Evolutionary conservation across 2,329 filamentous ascomycete species (phyloP).

Genomic region (Cyphellophora europaea): DNA sequence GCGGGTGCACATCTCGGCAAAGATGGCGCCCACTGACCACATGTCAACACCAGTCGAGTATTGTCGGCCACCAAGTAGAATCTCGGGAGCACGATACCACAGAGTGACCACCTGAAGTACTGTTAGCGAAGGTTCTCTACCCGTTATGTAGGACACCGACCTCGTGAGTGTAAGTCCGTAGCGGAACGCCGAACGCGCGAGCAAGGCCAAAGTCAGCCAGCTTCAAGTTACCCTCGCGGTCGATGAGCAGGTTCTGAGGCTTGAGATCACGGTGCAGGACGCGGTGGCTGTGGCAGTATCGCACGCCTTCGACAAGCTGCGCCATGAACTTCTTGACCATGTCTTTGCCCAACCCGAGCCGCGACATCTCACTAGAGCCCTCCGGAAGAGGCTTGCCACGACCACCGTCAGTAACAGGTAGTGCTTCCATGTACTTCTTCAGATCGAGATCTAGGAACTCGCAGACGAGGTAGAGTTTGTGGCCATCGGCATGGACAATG

Average conservation of each 20-base stretch:
- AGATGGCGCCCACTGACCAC: constrained; percentile 93
- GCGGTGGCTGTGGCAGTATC: constrained; percentile 82
- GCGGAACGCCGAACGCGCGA: constrained; percentile 82
- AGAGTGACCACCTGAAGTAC: constrained; percentile 61
- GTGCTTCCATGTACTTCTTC: constrained; percentile 93
- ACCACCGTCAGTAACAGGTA: constrained; percentile 75
- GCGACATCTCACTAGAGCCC: constrained; percentile 56
- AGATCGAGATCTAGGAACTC: constrained; percentile 86
- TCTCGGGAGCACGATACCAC: constrained; percentile 88
- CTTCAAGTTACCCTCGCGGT: constrained; percentile 80
- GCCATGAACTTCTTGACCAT: constrained; percentile 93
- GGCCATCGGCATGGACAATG: constrained; percentile 88
- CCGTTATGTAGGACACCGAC: too few relatives aligned
- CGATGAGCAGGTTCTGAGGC: constrained; percentile 81
- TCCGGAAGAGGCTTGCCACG: constrained; percentile 78
- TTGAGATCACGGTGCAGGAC: constrained; percentile 83
- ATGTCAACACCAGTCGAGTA: constrained; percentile 93
- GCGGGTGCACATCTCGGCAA: constrained; percentile 91
- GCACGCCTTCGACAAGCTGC: constrained; percentile 73
- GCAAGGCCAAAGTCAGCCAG: constrained; percentile 84
- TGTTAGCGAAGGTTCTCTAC: too few relatives aligned
- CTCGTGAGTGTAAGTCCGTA: constrained; percentile 89
- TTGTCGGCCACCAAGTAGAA: constrained; percentile 79
- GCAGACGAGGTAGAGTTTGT: constrained; percentile 89
- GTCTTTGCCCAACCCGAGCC: constrained; percentile 62